Conservation (phyloP, 129 eudicot genomes). For the Chrysanthemum seticuspe region DNA sequence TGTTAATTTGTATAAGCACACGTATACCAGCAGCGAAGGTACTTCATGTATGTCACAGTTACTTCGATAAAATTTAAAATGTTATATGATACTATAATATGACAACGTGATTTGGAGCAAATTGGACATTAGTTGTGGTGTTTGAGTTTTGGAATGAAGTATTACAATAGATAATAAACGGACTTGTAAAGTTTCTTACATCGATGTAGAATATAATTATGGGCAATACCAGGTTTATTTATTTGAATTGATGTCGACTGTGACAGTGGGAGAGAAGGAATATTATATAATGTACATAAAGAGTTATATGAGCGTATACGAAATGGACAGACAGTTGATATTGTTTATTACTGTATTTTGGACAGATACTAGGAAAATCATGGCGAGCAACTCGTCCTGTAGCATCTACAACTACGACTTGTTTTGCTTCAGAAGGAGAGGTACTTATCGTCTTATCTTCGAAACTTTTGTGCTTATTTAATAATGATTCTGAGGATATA, state of each 20-base stretch:
- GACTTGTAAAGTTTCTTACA: neutral
- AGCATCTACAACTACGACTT: conserved; percentile 29
- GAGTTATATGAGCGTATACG: conserved; percentile 5
- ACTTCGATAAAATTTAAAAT: too few relatives aligned
- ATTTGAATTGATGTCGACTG: conserved; percentile 7
- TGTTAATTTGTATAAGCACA: too few relatives aligned
- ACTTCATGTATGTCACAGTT: too few relatives aligned
- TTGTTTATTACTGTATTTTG: conserved; percentile 15
- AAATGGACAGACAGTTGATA: conserved; percentile 13
- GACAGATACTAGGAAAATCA: conserved; percentile 55
- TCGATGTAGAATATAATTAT: neutral
- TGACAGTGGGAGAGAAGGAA: neutral
- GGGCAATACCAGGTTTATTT: conserved; percentile 1
- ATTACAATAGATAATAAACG: neutral
- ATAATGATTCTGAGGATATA: conserved; percentile 7
- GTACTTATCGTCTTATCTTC: conserved; percentile 29
- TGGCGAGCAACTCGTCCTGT: conserved; percentile 35
- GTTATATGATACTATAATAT: too few relatives aligned
- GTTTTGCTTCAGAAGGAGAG: conserved; percentile 49
- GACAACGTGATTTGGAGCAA: too few relatives aligned
- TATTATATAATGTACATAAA: neutral
- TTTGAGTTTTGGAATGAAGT: neutral
- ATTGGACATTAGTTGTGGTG: too few relatives aligned
- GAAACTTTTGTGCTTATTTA: neutral
- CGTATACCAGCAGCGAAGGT: too few relatives aligned